Evolutionary conservation across 345 rosid species (phyloP).

Genomic region (Raphanus raphanistrum): DNA sequence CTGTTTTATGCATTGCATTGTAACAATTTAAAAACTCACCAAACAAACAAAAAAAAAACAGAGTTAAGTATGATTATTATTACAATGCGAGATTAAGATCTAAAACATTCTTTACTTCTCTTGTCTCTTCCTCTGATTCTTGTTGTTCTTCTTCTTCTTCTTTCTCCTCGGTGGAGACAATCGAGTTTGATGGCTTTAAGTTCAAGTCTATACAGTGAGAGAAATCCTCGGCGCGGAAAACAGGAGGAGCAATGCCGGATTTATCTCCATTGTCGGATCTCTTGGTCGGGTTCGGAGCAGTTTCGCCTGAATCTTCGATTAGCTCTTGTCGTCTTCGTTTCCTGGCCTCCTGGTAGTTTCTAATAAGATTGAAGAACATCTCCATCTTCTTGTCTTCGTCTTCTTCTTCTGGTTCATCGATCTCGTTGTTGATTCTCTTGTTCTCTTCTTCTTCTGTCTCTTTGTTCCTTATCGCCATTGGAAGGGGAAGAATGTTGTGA

Average conservation of each 20-base stretch:
- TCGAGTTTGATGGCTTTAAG: conserved; percentile 14
- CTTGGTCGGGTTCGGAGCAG: conserved; percentile 4
- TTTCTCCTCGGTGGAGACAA: neutral
- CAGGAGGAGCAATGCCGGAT: conserved; percentile 30
- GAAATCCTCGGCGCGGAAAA: conserved; percentile 28
- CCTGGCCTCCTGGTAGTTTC: conserved; percentile 28
- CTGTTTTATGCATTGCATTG: conserved; percentile 7
- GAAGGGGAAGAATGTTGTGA: neutral
- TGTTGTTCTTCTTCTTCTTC: neutral
- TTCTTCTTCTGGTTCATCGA: conserved; percentile 19
- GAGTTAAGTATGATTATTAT: neutral
- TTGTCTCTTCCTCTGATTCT: conserved; percentile 1
- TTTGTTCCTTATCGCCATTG: conserved; percentile 23
- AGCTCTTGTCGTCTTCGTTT: conserved; percentile 36
- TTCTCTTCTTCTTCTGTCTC: conserved; percentile 14
- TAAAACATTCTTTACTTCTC: conserved; percentile 25
- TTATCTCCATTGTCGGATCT: conserved; percentile 21
- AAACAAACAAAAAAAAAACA: neutral
- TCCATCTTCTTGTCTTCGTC: conserved; percentile 39
- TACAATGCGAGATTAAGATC: conserved; percentile 42
- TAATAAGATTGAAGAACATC: conserved; percentile 35
- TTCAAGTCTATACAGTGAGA: conserved; percentile 26
- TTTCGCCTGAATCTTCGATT: conserved; percentile 32
- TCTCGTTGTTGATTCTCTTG: conserved; percentile 23
- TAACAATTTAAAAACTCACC: neutral